These are phyloP conservation scores for Polyporus tsugae DNA, from an alignment of 1,284 basidiomycete species.

Conservation along the genomic window DNA sequence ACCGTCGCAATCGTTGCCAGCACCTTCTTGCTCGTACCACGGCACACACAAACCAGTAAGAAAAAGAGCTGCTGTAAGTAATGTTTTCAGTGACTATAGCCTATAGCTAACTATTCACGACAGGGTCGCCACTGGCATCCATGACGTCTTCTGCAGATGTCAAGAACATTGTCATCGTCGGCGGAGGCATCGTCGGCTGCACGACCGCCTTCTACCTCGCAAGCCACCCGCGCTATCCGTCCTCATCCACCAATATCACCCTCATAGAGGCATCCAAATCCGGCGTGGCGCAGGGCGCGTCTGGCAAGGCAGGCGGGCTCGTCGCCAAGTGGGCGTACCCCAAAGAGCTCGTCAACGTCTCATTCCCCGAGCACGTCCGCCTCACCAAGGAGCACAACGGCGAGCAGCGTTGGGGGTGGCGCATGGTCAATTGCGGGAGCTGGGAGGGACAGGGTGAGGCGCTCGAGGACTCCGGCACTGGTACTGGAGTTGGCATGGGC, in stretches of 20 bases:
- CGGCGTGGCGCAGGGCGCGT: constrained; percentile 80
- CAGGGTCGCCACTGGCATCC: neutral
- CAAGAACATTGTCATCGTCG: constrained; percentile 52
- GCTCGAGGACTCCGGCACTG: constrained; percentile 34
- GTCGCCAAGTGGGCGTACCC: constrained; percentile 86
- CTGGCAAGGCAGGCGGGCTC: constrained; percentile 93
- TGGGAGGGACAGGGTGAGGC: constrained; percentile 69
- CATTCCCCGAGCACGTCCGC: constrained; percentile 82
- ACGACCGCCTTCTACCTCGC: constrained; percentile 87
- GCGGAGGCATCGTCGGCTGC: constrained; percentile 85
- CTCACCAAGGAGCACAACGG: constrained; percentile 83
- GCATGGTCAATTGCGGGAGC: constrained; percentile 67
- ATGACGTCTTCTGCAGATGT: neutral
- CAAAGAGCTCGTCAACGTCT: constrained; percentile 79
- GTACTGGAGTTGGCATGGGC: constrained; percentile 41
- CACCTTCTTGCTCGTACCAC: too few species aligned
- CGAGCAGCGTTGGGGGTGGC: constrained; percentile 83
- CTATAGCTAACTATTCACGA: neutral
- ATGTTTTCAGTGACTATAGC: neutral
- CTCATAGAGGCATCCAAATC: constrained; percentile 80
- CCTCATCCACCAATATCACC: constrained; percentile 56
- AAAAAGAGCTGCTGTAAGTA: neutral
- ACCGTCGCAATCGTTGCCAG: too few species aligned
- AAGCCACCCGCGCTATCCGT: constrained; percentile 59
- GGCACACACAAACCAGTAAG: too few species aligned